phyloP scores from a whole-genome alignment of 139 green algal genomes.

The Mesotaenium endlicherianum region DNA sequence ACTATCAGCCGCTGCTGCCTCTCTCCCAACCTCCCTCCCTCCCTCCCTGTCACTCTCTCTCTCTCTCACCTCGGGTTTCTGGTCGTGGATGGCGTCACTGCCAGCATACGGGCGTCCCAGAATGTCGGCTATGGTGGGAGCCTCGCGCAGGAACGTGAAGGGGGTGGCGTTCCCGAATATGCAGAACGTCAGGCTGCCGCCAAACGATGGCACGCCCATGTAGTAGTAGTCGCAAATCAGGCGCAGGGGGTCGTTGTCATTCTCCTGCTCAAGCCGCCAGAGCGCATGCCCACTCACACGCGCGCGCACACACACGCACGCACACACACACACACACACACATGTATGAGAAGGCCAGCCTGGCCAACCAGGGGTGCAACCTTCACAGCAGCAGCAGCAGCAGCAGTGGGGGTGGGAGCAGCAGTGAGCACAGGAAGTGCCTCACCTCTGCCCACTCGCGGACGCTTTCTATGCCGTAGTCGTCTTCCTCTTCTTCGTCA shows the following conservation, averaged over 20 bases:
- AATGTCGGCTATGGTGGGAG: no score
- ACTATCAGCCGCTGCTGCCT: no score
- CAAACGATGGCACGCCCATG: neutral
- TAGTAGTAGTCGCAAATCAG: neutral
- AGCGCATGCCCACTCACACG: constrained; percentile 57
- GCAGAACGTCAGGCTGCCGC: neutral
- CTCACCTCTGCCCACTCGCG: neutral
- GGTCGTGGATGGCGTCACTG: no score
- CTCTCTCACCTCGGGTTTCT: no score
- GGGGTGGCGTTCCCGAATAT: neutral
- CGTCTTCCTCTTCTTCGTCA: neutral
- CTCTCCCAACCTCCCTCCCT: no score
- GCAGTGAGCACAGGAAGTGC: neutral
- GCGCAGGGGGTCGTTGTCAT: neutral
- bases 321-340: neutral
- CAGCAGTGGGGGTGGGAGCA: neutral
- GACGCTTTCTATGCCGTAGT: neutral
- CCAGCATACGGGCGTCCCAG: no score
- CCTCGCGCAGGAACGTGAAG: no score
- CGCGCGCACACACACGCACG: neutral
- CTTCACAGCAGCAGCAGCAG: neutral
- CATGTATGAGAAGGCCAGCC: no score
- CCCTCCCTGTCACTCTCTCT: no score
- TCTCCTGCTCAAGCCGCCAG: no score
- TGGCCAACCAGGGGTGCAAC: no score